phyloP scores from a whole-genome alignment of 345 rosid genomes.

The Eucalyptus paniculata region DNA sequence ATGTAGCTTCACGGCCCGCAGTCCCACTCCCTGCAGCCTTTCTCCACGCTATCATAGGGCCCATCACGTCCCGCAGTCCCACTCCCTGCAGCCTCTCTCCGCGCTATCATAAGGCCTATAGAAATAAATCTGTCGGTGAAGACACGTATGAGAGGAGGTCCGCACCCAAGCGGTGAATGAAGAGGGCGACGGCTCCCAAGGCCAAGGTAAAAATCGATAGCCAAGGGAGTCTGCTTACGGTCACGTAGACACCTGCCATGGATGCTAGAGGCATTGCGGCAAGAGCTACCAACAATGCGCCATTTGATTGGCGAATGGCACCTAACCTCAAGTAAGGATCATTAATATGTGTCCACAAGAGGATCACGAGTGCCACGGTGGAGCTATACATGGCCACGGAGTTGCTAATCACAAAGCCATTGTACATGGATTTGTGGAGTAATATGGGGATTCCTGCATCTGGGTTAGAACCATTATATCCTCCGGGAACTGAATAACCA shows the following conservation, averaged over 20 bases:
- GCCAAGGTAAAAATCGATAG: background rate
- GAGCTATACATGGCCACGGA: background rate
- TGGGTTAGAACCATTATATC: background rate
- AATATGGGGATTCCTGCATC: background rate
- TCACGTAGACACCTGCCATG: background rate
- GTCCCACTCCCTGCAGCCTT: background rate
- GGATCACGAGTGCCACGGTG: background rate
- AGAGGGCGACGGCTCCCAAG: background rate
- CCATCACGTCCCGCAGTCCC: background rate
- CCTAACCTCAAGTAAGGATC: background rate
- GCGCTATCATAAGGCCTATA: accelerated
- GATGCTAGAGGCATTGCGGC: background rate
- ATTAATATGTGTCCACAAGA: background rate
- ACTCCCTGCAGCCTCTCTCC: background rate
- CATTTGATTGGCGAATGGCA: background rate
- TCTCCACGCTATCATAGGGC: background rate
- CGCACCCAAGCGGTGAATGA: background rate
- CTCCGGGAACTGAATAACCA: background rate
- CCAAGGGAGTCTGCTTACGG: background rate
- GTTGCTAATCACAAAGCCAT: background rate
- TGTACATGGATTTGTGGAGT: background rate
- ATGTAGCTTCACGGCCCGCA: background rate
- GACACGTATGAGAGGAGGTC: background rate
- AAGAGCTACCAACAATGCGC: background rate
- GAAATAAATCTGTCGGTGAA: background rate